Conservation (phyloP, 2,329 filamentous ascomycete species). For the Diaporthe longicolla region DNA sequence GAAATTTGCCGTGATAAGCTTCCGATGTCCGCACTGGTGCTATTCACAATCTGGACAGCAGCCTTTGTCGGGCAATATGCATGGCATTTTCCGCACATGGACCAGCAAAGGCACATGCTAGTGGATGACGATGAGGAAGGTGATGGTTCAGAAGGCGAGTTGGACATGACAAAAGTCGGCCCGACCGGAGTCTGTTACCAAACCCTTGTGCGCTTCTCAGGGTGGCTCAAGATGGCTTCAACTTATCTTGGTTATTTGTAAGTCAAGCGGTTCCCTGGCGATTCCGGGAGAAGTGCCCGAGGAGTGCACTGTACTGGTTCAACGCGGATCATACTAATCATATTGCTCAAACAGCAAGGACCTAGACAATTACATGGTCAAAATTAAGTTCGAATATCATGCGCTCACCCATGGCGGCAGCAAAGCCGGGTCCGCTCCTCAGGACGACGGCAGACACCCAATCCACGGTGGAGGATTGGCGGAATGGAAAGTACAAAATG, state of each 20-base stretch:
- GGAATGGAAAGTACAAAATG: constrained; percentile 63
- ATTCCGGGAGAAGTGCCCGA: not conserved
- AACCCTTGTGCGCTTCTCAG: constrained; percentile 66
- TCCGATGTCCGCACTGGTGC: constrained; percentile 76
- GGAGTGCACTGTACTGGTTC: not conserved
- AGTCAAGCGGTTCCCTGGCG: not conserved
- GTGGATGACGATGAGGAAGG: constrained; percentile 54
- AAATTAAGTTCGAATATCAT: constrained; percentile 64
- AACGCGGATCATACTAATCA: not conserved
- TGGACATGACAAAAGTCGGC: constrained; percentile 54
- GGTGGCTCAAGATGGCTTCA: constrained; percentile 68
- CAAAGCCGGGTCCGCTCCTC: constrained; percentile 20
- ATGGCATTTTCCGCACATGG: constrained; percentile 78
- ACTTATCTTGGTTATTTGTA: constrained; percentile 67
- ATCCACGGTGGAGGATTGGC: constrained; percentile 68
- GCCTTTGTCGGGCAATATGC: constrained; percentile 77
- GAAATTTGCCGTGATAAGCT: constrained; percentile 73
- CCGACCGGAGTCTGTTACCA: constrained; percentile 64
- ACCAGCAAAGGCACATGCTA: constrained; percentile 68
- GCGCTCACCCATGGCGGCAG: constrained; percentile 48
- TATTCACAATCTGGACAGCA: constrained; percentile 77
- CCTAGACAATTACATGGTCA: constrained; percentile 67
- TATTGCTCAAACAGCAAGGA: constrained; percentile 50
- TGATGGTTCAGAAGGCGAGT: constrained; percentile 44
- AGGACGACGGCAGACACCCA: constrained; percentile 52